Percentiles rank a stretch among this genome's conserved stretches.
These are phyloP conservation scores for Wickerhamiella sergipiensis DNA, from an alignment of 805 yeast genomes.

Conservation along the genomic window DNA sequence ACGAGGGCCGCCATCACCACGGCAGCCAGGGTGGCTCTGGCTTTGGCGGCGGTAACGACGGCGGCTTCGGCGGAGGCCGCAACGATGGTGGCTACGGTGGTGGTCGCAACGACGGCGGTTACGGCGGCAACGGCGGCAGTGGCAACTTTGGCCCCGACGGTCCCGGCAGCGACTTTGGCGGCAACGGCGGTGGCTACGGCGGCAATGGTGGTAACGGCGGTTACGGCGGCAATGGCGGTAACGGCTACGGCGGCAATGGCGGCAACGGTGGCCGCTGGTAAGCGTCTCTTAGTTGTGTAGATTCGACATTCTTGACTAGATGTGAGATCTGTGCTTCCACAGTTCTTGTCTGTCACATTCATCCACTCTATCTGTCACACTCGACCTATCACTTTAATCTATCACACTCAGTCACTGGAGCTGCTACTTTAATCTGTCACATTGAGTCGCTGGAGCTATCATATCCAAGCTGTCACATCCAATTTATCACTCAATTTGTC, in stretches of 20 bases:
- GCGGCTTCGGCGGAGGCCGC: neutral
- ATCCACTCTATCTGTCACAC: too few relatives aligned
- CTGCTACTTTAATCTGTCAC: too few relatives aligned
- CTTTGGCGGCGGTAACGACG: conserved; percentile 1
- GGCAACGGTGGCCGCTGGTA: neutral
- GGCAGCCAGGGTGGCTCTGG: neutral
- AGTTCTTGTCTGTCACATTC: too few relatives aligned
- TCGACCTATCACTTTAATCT: too few relatives aligned
- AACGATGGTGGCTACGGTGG: neutral
- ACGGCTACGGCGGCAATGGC: neutral
- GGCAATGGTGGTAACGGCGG: conserved; percentile 3
- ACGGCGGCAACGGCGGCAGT: neutral
- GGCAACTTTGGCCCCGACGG: neutral
- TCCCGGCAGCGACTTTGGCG: neutral
- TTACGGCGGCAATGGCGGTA: neutral
- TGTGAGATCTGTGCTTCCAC: too few relatives aligned
- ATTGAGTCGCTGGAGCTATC: too few relatives aligned
- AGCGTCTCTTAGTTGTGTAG: neutral
- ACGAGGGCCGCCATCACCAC: neutral
- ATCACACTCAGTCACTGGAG: too few relatives aligned
- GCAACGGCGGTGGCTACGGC: neutral
- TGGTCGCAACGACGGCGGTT: neutral
- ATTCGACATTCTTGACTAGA: too few relatives aligned
- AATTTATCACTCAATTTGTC: too few relatives aligned
- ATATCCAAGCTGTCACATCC: too few relatives aligned